A percentile compares a stretch with the other conserved stretches of the same genome.
phyloP scores from a whole-genome alignment of 1,139 yeast genomes.

The Pneumocystis carinii region DNA sequence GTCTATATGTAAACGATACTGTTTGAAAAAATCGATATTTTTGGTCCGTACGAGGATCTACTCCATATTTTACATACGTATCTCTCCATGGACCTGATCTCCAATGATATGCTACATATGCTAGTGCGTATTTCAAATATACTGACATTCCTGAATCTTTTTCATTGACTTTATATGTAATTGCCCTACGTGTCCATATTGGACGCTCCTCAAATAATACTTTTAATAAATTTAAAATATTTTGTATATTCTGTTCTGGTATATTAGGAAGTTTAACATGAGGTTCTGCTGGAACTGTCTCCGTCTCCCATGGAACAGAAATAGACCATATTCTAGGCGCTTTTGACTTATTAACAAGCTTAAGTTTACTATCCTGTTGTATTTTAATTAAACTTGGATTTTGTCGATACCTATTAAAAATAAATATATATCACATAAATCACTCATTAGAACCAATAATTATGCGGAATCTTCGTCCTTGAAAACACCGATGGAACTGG shows the following conservation, averaged over 20 bases:
- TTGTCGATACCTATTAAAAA: slow-evolving; percentile 30
- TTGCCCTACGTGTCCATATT: slow-evolving; percentile 70
- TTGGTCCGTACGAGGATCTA: slow-evolving; percentile 50
- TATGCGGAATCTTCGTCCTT: slow-evolving; percentile 57
- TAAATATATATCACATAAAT: background rate
- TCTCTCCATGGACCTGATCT: slow-evolving; percentile 94
- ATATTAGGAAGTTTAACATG: slow-evolving; percentile 28
- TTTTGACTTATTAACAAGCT: slow-evolving; percentile 1
- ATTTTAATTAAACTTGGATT: slow-evolving; percentile 40
- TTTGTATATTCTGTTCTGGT: slow-evolving; percentile 20
- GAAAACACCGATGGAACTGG: slow-evolving; percentile 84
- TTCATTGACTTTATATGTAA: slow-evolving; percentile 41
- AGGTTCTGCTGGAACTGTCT: slow-evolving; percentile 30
- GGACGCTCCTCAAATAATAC: slow-evolving; percentile 55
- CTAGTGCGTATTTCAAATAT: slow-evolving; percentile 58
- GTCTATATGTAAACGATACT: slow-evolving; percentile 35
- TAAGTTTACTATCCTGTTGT: slow-evolving; percentile 6
- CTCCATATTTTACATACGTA: slow-evolving; percentile 64
- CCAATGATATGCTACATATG: slow-evolving; percentile 66
- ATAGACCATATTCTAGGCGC: slow-evolving; percentile 5
- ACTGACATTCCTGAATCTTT: slow-evolving; percentile 29
- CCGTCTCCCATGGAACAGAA: slow-evolving; percentile 7
- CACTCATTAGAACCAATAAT: slow-evolving; percentile 32
- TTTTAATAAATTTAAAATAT: slow-evolving; percentile 39
- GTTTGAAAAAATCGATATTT: slow-evolving; percentile 59